phyloP scores from a whole-genome alignment of 441 rosid species.

The Syzygium malaccense region DNA sequence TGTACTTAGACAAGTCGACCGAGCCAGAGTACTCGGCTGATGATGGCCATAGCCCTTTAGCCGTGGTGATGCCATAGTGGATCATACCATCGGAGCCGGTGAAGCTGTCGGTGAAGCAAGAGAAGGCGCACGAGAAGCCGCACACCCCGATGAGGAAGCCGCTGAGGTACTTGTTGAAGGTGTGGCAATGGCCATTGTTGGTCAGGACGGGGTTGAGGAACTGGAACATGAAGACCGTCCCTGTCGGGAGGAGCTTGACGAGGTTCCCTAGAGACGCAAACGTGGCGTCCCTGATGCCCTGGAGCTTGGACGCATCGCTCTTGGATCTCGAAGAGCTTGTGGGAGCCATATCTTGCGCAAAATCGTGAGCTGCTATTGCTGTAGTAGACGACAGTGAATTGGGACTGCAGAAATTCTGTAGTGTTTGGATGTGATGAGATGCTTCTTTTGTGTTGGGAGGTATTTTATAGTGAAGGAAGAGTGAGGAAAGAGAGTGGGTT shows the following conservation, averaged over 20 bases:
- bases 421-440: background rate
- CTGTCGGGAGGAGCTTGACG: slow-evolving; percentile 78
- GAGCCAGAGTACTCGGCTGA: slow-evolving; percentile 12
- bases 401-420: background rate
- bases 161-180: slow-evolving; percentile 52
- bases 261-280: slow-evolving; percentile 58
- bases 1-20: slow-evolving; percentile 39
- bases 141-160: slow-evolving; percentile 48
- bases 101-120: slow-evolving; percentile 77
- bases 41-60: slow-evolving; percentile 55
- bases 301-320: background rate
- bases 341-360: slow-evolving; percentile 8
- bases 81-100: slow-evolving; percentile 34
- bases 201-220: slow-evolving; percentile 78
- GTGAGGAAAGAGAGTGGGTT: slow-evolving; percentile 4
- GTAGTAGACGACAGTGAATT: background rate
- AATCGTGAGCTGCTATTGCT: background rate
- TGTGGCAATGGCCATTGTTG: slow-evolving; percentile 60
- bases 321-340: slow-evolving; percentile 5
- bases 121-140: slow-evolving; percentile 59
- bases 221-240: slow-evolving; percentile 78
- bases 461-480: slow-evolving; percentile 3
- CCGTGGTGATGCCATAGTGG: slow-evolving; percentile 64
- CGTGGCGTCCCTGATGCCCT: slow-evolving; percentile 25
- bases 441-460: background rate